Evolutionary conservation across 345 rosid species (phyloP), one percentile per base, ranked within the genome.

Genomic region (Eutrema japonicum): DNA sequence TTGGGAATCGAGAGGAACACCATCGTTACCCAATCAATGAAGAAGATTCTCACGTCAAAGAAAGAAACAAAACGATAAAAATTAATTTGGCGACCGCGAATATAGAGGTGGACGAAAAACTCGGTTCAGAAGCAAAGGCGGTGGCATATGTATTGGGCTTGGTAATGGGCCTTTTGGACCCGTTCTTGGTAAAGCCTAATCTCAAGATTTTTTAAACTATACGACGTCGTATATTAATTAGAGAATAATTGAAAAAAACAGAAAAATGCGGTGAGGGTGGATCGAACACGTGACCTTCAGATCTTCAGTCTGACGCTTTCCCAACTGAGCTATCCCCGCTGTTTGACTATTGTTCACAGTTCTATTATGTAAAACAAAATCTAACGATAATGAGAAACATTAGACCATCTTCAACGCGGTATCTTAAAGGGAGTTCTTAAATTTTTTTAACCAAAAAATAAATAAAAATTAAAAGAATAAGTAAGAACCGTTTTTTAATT

Each of bases 271-370:
- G 26, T 22, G 26, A 22, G 26, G 85, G 84, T 83, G 86, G 84
- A 85, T 83, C 85, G 86, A 87, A 87, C 89, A 85, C 84, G 84
- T 79, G 86, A 81, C 87, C 86, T 83, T 82, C 85, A 87, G 87
- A 85, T 85, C 87, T 85, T 84, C 86, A 84, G 84, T 81, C 84
- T 88, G 89, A 90, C 87, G 90, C 96, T 88, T 90, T 88, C 96
- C 94, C 96, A 87, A 88, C 92, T 90, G 90, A 88, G 92, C 94
- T 90, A 88, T 84, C 92, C 90, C 96, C 92, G 84, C 76, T 27
- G 0, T 5, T 6, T 54, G 40, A 5, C 18, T 2, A 36, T 12
- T 0, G 0, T 4, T 2, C 33, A 30, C 33, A 22, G 2, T 1
- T 0, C 2, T 22, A 22, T 22, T 1, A 22, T 0, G 0, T 22